Evolutionary conservation across 2,329 filamentous ascomycete genomes (phyloP), one percentile per base, ranked within the genome.

Genomic region (Drechmeria coniospora): DNA sequence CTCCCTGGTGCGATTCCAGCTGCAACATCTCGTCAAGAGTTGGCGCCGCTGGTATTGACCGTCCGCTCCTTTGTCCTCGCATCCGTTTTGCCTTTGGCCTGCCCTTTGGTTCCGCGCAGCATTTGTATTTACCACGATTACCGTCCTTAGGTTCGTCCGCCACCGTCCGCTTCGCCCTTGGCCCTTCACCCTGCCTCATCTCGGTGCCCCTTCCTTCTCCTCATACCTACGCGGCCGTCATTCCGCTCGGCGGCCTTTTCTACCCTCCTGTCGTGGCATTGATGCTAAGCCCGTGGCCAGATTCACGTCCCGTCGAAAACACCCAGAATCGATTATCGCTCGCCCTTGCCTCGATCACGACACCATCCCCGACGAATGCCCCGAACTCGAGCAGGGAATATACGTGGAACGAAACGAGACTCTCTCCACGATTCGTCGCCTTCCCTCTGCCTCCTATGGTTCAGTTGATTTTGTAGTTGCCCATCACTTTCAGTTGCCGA

Each of bases 21-120:
- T 49, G 61, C 60, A 57, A n/a, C 48, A 56, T 58, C 57, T 57
- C 40, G 44, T 50, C 49, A 33, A 40, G 50, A 53, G 59, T 59
- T 64, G 58, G 52, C 56, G 52, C 64, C 56, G 52, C 64, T 71
- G 67, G 65, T 64, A 53, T 68, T 54, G 63, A 48, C 65, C 65
- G 65, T 70, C 65, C 65, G 57, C 63, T 70, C 65, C 59, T 65
- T 56, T 54, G 38, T 40, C 38, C 28, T 25, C 23, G 21, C 38
- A 41, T 45, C 39, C 42, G 30, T 40, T 47, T 50, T 43, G 36
- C 35, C 38, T 42, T 42, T 40, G 40, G 34, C 33, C 39, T 40
- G 25, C 34, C 32, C 32, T 30, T 38, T 33, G 26, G 31, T 38
- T 39, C 33, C 37, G 31, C 39, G 33, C 35, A 38, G 36, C 32